Percentiles rank a stretch among this genome's conserved stretches.
These are phyloP conservation scores for Penicillium corylophilum DNA, from an alignment of 2,329 filamentous ascomycete genomes.

Conservation along the genomic window DNA sequence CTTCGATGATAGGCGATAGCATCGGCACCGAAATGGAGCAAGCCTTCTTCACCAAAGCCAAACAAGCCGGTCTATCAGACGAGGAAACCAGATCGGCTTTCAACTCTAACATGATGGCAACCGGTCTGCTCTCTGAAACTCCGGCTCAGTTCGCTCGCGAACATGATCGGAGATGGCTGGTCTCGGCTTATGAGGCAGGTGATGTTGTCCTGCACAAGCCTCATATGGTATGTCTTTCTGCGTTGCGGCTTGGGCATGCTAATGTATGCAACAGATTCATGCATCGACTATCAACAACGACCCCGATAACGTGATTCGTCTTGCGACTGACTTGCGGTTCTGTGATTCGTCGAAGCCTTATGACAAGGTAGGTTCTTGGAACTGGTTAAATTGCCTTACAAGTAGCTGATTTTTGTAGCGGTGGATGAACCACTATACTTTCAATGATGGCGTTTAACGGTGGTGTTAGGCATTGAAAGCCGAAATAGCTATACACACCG, in stretches of 20 bases:
- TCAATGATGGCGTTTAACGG: slow-evolving; percentile 33
- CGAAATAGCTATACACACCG: too few species aligned
- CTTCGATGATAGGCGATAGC: slow-evolving; percentile 32
- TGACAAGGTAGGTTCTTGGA: slow-evolving; percentile 40
- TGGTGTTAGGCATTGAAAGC: background rate
- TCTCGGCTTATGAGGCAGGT: slow-evolving; percentile 55
- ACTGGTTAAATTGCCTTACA: background rate
- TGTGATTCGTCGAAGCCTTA: slow-evolving; percentile 53
- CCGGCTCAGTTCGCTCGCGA: slow-evolving; percentile 47
- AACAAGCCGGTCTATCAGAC: slow-evolving; percentile 50
- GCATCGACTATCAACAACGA: slow-evolving; percentile 58
- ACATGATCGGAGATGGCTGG: slow-evolving; percentile 51
- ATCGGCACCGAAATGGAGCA: slow-evolving; percentile 21
- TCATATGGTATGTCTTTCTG: slow-evolving; percentile 30
- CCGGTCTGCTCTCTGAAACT: slow-evolving; percentile 53
- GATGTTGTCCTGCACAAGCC: slow-evolving; percentile 49
- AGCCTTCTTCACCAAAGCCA: slow-evolving; percentile 51
- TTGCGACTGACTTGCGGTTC: slow-evolving; percentile 59
- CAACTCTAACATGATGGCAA: slow-evolving; percentile 61
- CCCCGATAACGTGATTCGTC: slow-evolving; percentile 51
- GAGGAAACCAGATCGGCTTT: slow-evolving; percentile 54
- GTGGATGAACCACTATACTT: slow-evolving; percentile 44
- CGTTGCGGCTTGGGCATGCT: background rate
- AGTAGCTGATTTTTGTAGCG: slow-evolving; percentile 19
- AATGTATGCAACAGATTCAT: slow-evolving; percentile 49